Base-by-base conservation (phyloP, 179 eudicot species). In the Sideroxylon spinosum region DNA sequence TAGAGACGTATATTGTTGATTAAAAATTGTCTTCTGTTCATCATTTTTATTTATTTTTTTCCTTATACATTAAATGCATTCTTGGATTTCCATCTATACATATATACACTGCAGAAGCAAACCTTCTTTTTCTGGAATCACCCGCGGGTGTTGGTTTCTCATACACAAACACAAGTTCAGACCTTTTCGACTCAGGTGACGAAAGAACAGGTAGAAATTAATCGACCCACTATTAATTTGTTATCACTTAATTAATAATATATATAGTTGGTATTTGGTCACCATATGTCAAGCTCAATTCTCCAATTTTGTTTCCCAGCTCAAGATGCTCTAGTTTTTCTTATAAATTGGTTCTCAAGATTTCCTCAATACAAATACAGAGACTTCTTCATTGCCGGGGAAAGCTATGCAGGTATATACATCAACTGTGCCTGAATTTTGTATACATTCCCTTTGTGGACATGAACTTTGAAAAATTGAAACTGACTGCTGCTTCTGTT, bases 131-230 rank as follows among this genome's bases (percentile, higher is more conserved):
- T 68, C 84, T 95, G 53, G 98, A 95, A 80, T 95, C 98, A 7
- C 98, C 98, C 11, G 92, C 92, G 60, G 97, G 98, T 2, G 98
- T 95, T 26, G 98, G 97, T 11, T 95, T 85, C 84, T 95, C 98
- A 11, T 93, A 95, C 79, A 89, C 97, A 26, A 95, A 95, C 78
- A 91, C 92, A 53, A 90, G 89, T 81, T 83, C 80, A 3, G 89
- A 95, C 80, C 86, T 93, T n/a, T 2, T 61, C 44, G 70, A 89
- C 73, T 86, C 93, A 22, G 98, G 98, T 37, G 98, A 95, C 76
- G 79, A 84, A 14, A 81, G 90, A 26, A 89, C 97, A 20, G 97
- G 97, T 95, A 81, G 19, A 44, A 37, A 37, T 61, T 52, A 26
- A 48, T 13, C 4, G 10, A 32, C 53, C 1, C 25, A 26, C 7